phyloP scores from a whole-genome alignment of 371 early-diverging fungal species.

The Apophysomyces variabilis region DNA sequence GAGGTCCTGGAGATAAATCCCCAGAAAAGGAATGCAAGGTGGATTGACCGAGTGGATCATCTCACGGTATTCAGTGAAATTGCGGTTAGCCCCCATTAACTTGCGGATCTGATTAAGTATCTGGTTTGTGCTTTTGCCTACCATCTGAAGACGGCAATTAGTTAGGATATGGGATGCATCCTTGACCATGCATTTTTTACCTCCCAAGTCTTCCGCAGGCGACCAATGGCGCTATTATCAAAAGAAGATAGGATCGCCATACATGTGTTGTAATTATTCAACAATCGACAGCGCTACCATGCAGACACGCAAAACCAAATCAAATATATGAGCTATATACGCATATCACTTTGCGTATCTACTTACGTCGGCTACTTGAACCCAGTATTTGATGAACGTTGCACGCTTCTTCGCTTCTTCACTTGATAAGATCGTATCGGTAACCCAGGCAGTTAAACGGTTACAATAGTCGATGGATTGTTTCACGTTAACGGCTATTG shows the following conservation, averaged over 20 bases:
- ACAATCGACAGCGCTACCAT: conserved; percentile 60
- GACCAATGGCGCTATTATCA: conserved; percentile 86
- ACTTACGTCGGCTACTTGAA: conserved; percentile 79
- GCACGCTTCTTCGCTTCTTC: conserved; percentile 81
- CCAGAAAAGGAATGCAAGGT: conserved; percentile 93
- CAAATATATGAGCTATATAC: not conserved
- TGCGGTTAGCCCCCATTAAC: conserved; percentile 81
- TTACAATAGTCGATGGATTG: conserved; percentile 76
- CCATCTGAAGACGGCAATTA: conserved; percentile 26
- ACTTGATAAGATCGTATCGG: conserved; percentile 75
- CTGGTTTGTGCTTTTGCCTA: conserved; percentile 63
- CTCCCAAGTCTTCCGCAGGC: conserved; percentile 92
- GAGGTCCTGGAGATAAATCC: conserved; percentile 87
- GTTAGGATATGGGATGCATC: not conserved
- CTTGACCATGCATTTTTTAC: conserved; percentile 15
- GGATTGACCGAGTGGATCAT: conserved; percentile 86
- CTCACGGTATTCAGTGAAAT: conserved; percentile 87
- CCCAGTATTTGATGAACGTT: conserved; percentile 80
- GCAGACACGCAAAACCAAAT: not conserved
- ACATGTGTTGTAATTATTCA: conserved; percentile 93
- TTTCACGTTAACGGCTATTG: conserved; percentile 71
- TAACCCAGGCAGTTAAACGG: conserved; percentile 80
- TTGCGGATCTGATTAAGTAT: conserved; percentile 54
- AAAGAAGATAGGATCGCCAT: conserved; percentile 91
- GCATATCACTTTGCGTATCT: too few species aligned